phyloP scores from a whole-genome alignment of 163 green algal species.

The Scenedesmus sp. region DNA sequence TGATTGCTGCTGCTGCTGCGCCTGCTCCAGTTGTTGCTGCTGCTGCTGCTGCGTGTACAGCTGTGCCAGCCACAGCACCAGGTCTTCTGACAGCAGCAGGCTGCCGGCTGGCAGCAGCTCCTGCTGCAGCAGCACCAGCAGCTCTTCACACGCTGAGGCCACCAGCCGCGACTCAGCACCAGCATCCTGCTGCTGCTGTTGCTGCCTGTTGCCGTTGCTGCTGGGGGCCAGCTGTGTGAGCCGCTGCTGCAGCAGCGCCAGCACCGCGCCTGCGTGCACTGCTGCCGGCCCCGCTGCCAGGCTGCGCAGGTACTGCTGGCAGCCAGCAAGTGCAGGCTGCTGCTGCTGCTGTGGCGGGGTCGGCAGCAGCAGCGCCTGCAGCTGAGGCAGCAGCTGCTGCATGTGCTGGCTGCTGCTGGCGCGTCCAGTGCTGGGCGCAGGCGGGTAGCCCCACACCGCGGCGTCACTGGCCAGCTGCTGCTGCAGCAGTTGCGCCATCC shows the following conservation, averaged over 20 bases:
- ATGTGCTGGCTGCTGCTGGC: background rate
- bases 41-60: conserved; percentile 3
- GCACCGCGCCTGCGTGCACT: conserved; percentile 20
- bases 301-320: conserved; percentile 11
- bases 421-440: background rate
- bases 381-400: conserved; percentile 12
- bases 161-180: background rate
- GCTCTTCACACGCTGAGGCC: background rate
- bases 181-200: background rate
- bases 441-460: conserved; percentile 31
- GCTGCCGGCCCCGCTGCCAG: background rate
- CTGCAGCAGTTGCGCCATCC: conserved; percentile 21
- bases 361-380: conserved; percentile 23
- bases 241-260: conserved; percentile 26
- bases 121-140: conserved; percentile 20
- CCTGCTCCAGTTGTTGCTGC: background rate
- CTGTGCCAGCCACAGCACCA: background rate
- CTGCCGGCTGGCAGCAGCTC: conserved; percentile 12
- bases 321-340: background rate
- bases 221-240: background rate
- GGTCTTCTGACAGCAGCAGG: conserved; percentile 19
- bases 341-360: conserved; percentile 22
- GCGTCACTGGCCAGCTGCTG: conserved; percentile 19
- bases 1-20: background rate
- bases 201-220: background rate